These are phyloP conservation scores for Taxillus chinensis DNA, from an alignment of 164 flowering plant species.

Conservation along the genomic window DNA sequence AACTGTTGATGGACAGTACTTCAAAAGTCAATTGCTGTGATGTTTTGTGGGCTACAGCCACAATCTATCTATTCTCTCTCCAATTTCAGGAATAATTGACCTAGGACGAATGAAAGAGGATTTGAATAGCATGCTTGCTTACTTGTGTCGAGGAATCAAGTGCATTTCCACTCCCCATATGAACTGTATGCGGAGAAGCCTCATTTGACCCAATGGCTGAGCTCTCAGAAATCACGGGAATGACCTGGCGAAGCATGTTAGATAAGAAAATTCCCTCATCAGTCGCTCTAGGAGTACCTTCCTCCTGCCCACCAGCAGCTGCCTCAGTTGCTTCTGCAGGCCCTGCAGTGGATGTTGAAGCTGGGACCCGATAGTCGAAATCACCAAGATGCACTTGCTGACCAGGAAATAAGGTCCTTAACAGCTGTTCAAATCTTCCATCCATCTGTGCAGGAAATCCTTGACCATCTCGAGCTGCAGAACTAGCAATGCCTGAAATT, in stretches of 20 bases:
- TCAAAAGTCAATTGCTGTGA: too few species aligned
- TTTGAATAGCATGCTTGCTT: constrained; percentile 5
- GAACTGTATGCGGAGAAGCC: constrained; percentile 16
- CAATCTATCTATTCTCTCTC: too few species aligned
- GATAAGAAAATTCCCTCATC: constrained; percentile 49
- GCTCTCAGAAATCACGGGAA: constrained; percentile 41
- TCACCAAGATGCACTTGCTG: constrained; percentile 17
- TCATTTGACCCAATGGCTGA: constrained; percentile 10
- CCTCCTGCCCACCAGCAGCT: constrained; percentile 17
- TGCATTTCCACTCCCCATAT: constrained; percentile 8
- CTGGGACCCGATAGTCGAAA: constrained; percentile 10
- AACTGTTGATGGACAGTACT: too few species aligned
- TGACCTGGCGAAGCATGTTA: constrained; percentile 38
- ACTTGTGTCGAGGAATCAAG: constrained; percentile 19
- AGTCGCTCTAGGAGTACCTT: constrained; percentile 13
- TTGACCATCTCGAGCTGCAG: constrained; percentile 9
- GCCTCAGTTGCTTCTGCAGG: constrained; percentile 13
- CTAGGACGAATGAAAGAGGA: neutral
- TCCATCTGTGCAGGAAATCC: constrained; percentile 14
- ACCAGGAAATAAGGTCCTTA: constrained; percentile 23
- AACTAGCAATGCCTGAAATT: neutral
- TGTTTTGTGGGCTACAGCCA: too few species aligned
- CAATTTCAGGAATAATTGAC: too few species aligned
- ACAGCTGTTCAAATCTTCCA: constrained; percentile 29
- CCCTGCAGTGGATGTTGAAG: constrained; percentile 10